A percentile compares a stretch with the other conserved stretches of the same genome.
phyloP scores from a whole-genome alignment of 371 early-diverging fungal genomes.

The Lichtheimia corymbifera region DNA sequence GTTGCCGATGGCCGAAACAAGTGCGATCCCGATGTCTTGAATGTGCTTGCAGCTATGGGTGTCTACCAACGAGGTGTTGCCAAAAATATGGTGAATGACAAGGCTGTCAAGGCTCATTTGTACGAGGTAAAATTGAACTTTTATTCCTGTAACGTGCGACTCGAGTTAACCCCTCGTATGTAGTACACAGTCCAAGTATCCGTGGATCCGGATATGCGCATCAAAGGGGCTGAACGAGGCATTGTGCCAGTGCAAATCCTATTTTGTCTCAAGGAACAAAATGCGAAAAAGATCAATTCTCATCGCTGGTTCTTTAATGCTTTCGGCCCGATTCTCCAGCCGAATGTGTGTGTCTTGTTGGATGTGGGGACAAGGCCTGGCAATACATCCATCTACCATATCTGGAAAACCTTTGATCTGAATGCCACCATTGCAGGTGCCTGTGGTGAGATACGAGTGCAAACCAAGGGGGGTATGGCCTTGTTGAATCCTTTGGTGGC shows the following conservation, averaged over 20 bases:
- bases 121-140: constrained; percentile 57
- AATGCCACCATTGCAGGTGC: constrained; percentile 77
- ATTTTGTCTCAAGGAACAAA: constrained; percentile 79
- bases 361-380: constrained; percentile 88
- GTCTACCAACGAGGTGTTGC: constrained; percentile 75
- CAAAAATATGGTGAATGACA: constrained; percentile 59
- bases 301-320: constrained; percentile 93
- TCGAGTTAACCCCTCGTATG: background rate
- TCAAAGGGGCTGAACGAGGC: constrained; percentile 70
- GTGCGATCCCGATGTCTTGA: constrained; percentile 56
- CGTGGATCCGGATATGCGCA: constrained; percentile 72
- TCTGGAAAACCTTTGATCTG: constrained; percentile 80
- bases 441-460: constrained; percentile 83
- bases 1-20: constrained; percentile 85
- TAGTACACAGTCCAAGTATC: constrained; percentile 88
- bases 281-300: constrained; percentile 81
- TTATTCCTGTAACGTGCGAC: background rate
- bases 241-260: constrained; percentile 81
- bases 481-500: constrained; percentile 85
- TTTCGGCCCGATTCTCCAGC: constrained; percentile 73
- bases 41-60: constrained; percentile 66
- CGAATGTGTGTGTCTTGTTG: constrained; percentile 77
- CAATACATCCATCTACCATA: constrained; percentile 68
- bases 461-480: constrained; percentile 51
- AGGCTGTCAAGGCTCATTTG: constrained; percentile 70